phyloP scores from a whole-genome alignment of 176 grass and related monocot species.

The Urochloa ruziziensis region DNA sequence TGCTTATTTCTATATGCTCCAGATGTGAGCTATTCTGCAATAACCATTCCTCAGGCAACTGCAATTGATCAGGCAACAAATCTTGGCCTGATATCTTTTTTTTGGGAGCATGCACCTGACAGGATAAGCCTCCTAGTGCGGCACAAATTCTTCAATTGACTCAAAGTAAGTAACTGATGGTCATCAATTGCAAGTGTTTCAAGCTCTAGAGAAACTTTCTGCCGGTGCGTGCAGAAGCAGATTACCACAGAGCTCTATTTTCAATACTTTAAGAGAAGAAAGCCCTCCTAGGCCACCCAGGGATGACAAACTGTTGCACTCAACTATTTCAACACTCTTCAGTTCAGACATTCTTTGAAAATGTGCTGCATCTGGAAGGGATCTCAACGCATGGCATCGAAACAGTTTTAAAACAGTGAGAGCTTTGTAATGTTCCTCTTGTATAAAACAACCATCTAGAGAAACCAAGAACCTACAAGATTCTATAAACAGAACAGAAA shows the following conservation, averaged over 20 bases:
- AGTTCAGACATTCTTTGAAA: constrained; percentile 12
- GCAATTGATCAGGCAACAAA: neutral
- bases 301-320: constrained; percentile 6
- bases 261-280: constrained; percentile 12
- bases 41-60: neutral
- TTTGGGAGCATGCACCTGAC: neutral
- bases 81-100: neutral
- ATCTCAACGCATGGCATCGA: neutral
- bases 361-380: constrained; percentile 22
- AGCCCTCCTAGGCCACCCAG: constrained; percentile 28
- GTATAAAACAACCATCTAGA: constrained; percentile 23
- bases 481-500: neutral
- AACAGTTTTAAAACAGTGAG: constrained; percentile 25
- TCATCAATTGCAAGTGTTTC: neutral
- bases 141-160: neutral
- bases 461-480: neutral
- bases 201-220: neutral
- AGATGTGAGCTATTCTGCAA: neutral
- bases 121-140: neutral
- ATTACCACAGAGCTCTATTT: constrained; percentile 17
- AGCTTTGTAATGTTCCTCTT: constrained; percentile 22
- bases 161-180: neutral
- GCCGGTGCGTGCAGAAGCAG: neutral
- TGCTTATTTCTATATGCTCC: constrained; percentile 20
- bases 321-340: constrained; percentile 9